phyloP scores from a whole-genome alignment of 148 eudicot species.

The Vaccinium vitisidaea region DNA sequence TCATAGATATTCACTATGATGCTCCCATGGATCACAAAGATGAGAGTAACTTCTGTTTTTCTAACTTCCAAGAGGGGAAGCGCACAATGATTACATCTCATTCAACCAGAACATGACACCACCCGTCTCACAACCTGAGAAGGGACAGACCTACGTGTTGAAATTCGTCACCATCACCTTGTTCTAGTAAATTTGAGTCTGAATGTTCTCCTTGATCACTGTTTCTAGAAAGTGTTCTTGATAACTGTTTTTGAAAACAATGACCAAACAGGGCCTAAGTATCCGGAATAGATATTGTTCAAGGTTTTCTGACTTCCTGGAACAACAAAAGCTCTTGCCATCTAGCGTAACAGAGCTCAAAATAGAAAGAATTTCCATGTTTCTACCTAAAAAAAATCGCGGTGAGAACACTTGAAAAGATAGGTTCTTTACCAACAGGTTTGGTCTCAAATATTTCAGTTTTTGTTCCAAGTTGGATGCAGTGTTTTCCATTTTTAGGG shows the following conservation, averaged over 20 bases:
- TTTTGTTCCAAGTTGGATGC: not conserved
- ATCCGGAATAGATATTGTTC: not conserved
- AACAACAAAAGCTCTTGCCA: not conserved
- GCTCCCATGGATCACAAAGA: constrained; percentile 8
- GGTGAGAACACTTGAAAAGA: not conserved
- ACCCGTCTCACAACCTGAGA: not conserved
- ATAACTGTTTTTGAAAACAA: not conserved
- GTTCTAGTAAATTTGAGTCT: not conserved
- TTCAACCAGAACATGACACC: not conserved
- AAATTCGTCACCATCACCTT: not conserved
- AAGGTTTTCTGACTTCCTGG: not conserved
- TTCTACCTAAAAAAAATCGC: not conserved
- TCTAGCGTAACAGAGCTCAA: not conserved
- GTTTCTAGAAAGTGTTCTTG: not conserved
- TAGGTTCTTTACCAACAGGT: not conserved
- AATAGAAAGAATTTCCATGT: not conserved
- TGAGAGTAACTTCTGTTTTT: not conserved
- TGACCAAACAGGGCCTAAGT: not conserved
- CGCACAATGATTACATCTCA: not conserved
- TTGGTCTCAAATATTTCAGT: not conserved
- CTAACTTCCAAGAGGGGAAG: not conserved
- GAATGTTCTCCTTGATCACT: not conserved
- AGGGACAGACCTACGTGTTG: not conserved
- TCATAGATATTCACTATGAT: not conserved
- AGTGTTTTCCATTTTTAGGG: not conserved